Conservation (phyloP, 2,329 filamentous ascomycete species). For the Scolecobasidium constrictum region DNA sequence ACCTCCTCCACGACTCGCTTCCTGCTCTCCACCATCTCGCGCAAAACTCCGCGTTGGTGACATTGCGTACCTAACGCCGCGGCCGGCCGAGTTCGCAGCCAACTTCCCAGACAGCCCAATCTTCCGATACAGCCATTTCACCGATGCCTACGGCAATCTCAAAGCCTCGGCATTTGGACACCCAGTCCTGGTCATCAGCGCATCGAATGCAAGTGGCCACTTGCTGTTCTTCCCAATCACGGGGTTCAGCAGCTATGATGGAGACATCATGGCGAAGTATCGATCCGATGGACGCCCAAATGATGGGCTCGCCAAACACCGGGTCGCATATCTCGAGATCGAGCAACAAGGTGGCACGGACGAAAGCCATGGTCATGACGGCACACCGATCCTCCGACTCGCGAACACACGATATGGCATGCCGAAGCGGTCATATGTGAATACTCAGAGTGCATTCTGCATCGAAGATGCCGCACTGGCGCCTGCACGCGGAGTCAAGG, state of each 20-base stretch:
- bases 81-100: too few species aligned
- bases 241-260: not conserved
- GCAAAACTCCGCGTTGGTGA: too few species aligned
- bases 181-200: not conserved
- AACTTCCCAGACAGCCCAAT: too few species aligned
- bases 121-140: too few species aligned
- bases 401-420: too few species aligned
- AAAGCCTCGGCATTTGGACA: not conserved
- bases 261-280: not conserved
- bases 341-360: not conserved
- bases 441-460: not conserved
- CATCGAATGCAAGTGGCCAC: not conserved
- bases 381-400: not conserved
- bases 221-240: not conserved
- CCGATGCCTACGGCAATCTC: too few species aligned
- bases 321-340: not conserved
- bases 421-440: not conserved
- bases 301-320: not conserved
- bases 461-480: too few species aligned
- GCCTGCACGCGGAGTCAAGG: too few species aligned
- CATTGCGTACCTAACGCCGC: too few species aligned
- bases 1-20: too few species aligned
- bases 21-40: too few species aligned
- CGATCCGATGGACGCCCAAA: not conserved
- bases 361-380: not conserved